phyloP scores from a whole-genome alignment of 2,329 filamentous ascomycete genomes.

The Monilinia fructicola region DNA sequence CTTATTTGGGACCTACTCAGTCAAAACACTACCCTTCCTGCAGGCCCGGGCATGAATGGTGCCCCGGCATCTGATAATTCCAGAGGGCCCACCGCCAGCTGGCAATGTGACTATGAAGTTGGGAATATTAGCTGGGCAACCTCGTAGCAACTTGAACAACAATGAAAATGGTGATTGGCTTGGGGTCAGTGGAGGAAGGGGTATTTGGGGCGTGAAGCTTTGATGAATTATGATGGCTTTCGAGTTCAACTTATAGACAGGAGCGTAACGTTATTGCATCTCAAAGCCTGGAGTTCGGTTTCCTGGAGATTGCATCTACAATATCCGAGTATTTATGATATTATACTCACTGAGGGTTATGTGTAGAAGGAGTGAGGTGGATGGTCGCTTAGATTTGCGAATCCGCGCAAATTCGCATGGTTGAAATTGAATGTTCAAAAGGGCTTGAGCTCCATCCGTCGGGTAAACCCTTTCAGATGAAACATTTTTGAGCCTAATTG shows the following conservation, averaged over 20 bases:
- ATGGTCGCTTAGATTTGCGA: not conserved
- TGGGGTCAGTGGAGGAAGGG: constrained; percentile 75
- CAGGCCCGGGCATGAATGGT: constrained; percentile 49
- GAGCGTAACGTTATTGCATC: constrained; percentile 28
- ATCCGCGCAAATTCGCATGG: constrained; percentile 21
- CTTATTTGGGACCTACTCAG: constrained; percentile 92
- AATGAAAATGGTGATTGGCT: constrained; percentile 78
- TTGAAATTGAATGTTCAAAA: not conserved
- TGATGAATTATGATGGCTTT: constrained; percentile 31
- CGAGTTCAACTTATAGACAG: constrained; percentile 27
- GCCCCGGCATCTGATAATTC: constrained; percentile 54
- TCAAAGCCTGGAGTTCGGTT: constrained; percentile 34
- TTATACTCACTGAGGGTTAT: constrained; percentile 27
- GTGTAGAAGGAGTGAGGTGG: constrained; percentile 27
- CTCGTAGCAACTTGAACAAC: constrained; percentile 60
- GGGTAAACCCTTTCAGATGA: not conserved
- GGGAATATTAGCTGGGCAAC: constrained; percentile 81
- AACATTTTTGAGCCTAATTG: not conserved
- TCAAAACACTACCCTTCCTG: constrained; percentile 39
- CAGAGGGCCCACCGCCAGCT: constrained; percentile 70
- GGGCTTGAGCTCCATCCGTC: not conserved
- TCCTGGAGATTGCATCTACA: constrained; percentile 29
- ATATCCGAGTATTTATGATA: constrained; percentile 31
- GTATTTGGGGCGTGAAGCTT: constrained; percentile 65
- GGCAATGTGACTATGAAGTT: constrained; percentile 85